phyloP scores from a whole-genome alignment of 306 rosid species.

The Heteromeles arbutifolia region DNA sequence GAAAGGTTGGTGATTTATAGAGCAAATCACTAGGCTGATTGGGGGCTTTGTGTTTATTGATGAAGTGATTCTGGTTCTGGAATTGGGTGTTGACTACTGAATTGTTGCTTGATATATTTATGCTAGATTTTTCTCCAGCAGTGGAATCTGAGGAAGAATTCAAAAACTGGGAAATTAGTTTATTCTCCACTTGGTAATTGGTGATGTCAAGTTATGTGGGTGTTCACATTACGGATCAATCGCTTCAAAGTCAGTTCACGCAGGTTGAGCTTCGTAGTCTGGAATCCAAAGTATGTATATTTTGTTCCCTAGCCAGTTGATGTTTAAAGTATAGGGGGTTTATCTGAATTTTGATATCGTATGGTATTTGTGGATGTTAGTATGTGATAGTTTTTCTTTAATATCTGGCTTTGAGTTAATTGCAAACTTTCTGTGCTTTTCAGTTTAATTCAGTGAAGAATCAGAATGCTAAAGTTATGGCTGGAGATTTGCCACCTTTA shows the following conservation, averaged over 20 bases:
- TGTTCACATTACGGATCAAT: constrained; percentile 77
- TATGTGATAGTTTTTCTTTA: constrained; percentile 3
- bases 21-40: constrained; percentile 22
- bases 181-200: constrained; percentile 15
- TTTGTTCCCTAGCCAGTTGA: background rate
- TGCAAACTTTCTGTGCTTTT: constrained; percentile 12
- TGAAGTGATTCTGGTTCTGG: constrained; percentile 16
- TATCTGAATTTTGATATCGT: constrained; percentile 5
- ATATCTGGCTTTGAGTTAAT: background rate
- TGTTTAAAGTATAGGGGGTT: background rate
- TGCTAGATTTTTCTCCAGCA: constrained; percentile 7
- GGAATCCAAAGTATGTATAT: constrained; percentile 58
- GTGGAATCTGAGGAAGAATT: constrained; percentile 13
- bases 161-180: background rate
- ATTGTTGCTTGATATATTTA: constrained; percentile 2
- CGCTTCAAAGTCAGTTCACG: constrained; percentile 90
- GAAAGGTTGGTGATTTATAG: constrained; percentile 26
- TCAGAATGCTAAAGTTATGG: constrained; percentile 64
- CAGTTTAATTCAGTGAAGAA: constrained; percentile 59
- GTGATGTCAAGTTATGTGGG: constrained; percentile 75
- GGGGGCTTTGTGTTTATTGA: constrained; percentile 1
- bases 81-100: constrained; percentile 5
- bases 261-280: constrained; percentile 93
- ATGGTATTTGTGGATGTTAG: background rate
- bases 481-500: constrained; percentile 59